Percentiles rank a stretch among this genome's conserved stretches.
Conservation (phyloP, 805 yeast genomes). For the Sugiyamaella lignohabitans region DNA sequence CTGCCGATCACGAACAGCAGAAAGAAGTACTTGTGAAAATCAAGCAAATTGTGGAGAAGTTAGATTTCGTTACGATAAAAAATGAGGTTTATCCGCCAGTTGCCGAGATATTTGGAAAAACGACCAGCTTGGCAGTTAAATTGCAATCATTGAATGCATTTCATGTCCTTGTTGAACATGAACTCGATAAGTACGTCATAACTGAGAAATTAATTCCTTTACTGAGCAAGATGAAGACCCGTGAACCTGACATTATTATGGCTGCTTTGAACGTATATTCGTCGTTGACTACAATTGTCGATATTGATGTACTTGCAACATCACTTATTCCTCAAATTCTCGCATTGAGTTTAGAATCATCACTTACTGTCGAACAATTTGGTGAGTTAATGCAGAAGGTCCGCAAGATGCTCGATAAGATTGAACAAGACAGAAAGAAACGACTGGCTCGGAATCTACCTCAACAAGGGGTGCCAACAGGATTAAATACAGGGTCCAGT, state of each 20-base stretch:
- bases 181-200: conserved; percentile 62
- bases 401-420: conserved; percentile 36
- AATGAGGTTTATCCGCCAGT: conserved; percentile 68
- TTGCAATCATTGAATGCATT: conserved; percentile 58
- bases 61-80: conserved; percentile 67
- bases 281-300: conserved; percentile 33
- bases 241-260: conserved; percentile 59
- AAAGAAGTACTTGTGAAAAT: conserved; percentile 45
- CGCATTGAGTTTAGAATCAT: conserved; percentile 42
- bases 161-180: conserved; percentile 42
- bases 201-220: conserved; percentile 78
- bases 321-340: conserved; percentile 49
- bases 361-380: conserved; percentile 40
- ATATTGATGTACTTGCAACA: conserved; percentile 47
- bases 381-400: conserved; percentile 35
- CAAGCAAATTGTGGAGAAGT: conserved; percentile 37
- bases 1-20: conserved; percentile 39
- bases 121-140: conserved; percentile 77
- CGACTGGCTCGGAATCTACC: conserved; percentile 23
- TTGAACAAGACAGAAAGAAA: conserved; percentile 40
- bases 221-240: conserved; percentile 64
- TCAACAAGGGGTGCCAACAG: not conserved
- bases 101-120: conserved; percentile 68
- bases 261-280: conserved; percentile 42
- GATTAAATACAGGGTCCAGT: too few species aligned